These are phyloP conservation scores for Boeremia lycopersici DNA, from an alignment of 2,329 filamentous ascomycete genomes.

Conservation along the genomic window DNA sequence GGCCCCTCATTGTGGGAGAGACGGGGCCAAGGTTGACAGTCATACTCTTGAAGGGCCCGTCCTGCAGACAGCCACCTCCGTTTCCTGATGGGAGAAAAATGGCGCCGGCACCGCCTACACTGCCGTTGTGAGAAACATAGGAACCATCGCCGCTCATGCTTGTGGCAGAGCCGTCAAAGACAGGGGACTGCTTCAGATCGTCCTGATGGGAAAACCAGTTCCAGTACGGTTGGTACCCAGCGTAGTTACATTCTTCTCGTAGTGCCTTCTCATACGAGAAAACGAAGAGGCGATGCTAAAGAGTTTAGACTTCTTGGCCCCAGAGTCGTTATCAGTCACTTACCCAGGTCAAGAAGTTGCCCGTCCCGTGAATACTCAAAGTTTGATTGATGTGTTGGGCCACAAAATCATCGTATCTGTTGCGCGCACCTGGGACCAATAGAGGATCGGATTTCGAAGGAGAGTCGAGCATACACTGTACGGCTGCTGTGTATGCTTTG, in stretches of 20 bases:
- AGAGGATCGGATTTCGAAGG: constrained; percentile 21
- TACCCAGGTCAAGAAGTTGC: constrained; percentile 36
- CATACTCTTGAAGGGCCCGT: constrained; percentile 30
- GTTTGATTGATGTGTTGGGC: constrained; percentile 32
- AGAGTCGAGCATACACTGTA: constrained; percentile 25
- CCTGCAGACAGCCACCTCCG: constrained; percentile 32
- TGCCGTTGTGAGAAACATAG: constrained; percentile 25
- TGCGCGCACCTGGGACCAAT: constrained; percentile 25
- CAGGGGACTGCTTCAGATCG: constrained; percentile 34
- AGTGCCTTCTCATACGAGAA: constrained; percentile 47
- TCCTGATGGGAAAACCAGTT: constrained; percentile 50
- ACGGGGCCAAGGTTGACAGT: constrained; percentile 35
- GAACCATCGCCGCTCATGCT: constrained; percentile 46
- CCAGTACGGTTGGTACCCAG: constrained; percentile 52
- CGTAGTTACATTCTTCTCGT: constrained; percentile 48
- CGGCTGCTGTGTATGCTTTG: constrained; percentile 26
- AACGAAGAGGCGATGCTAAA: constrained; percentile 44
- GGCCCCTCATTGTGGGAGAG: constrained; percentile 15
- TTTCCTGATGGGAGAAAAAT: constrained; percentile 15
- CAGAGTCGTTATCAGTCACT: background rate
- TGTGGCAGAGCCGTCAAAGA: constrained; percentile 33
- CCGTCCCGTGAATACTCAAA: constrained; percentile 24
- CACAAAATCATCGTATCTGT: constrained; percentile 38
- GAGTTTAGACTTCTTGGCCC: background rate
- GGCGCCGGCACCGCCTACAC: constrained; percentile 20